Percentiles rank a stretch among this genome's conserved stretches.
Conservation (phyloP, 129 eudicot genomes). For the Arctium lappa region DNA sequence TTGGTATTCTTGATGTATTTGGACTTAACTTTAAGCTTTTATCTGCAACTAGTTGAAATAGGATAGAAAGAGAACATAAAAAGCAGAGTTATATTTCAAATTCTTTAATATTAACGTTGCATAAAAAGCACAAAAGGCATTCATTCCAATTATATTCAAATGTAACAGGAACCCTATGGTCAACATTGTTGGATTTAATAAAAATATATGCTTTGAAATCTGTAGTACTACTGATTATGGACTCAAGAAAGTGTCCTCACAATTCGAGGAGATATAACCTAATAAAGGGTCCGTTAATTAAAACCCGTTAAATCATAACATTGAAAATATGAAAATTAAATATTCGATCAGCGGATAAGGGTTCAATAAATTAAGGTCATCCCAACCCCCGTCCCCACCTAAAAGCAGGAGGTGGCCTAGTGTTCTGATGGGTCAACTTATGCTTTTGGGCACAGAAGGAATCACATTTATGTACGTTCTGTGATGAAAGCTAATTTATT, state of each 20-base stretch:
- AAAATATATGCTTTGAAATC: slow-evolving; percentile 25
- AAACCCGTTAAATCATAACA: neutral
- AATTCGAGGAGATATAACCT: neutral
- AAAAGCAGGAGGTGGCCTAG: neutral
- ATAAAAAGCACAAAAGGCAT: slow-evolving; percentile 16
- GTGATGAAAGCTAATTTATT: neutral
- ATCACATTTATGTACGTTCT: neutral
- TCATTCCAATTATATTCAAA: slow-evolving; percentile 5
- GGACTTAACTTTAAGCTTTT: slow-evolving; percentile 14
- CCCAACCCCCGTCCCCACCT: neutral
- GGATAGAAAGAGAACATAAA: slow-evolving; percentile 19
- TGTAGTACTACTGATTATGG: slow-evolving; percentile 21
- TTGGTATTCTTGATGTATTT: neutral
- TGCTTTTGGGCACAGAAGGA: neutral
- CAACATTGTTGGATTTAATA: slow-evolving; percentile 32
- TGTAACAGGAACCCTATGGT: slow-evolving; percentile 27
- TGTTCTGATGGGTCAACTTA: neutral
- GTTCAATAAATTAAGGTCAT: neutral
- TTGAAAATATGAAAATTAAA: neutral
- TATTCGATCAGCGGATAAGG: neutral
- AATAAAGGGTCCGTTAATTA: no score
- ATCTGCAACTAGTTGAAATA: neutral
- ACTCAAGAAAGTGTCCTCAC: slow-evolving; percentile 19
- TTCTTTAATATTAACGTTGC: slow-evolving; percentile 2
- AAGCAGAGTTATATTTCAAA: slow-evolving; percentile 6